These are phyloP conservation scores for Adiantum capillusveneris DNA, from an alignment of 75 land plant genomes.

Conservation along the genomic window DNA sequence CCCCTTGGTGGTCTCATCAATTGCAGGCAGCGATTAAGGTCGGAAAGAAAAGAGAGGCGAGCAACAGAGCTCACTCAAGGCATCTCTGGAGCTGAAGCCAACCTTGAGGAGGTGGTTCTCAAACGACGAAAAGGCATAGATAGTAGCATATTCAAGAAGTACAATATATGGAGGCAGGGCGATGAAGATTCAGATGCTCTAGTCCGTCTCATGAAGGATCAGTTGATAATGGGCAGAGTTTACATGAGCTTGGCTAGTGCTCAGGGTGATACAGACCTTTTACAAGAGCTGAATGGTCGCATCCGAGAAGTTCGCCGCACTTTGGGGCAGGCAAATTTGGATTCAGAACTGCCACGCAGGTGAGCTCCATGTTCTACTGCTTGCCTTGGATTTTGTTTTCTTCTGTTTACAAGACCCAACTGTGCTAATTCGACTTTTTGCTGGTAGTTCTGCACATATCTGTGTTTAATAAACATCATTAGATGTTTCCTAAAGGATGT, in stretches of 20 bases:
- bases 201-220: slow-evolving; percentile 69
- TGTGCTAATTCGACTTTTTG: too few relatives aligned
- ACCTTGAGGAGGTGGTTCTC: slow-evolving; percentile 70
- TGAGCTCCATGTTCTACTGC: slow-evolving; percentile 17
- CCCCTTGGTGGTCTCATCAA: too few relatives aligned
- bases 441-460: too few relatives aligned
- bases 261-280: slow-evolving; percentile 21
- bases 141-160: slow-evolving; percentile 66
- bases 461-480: too few relatives aligned
- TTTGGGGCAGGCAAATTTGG: slow-evolving; percentile 40
- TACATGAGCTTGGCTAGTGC: slow-evolving; percentile 32
- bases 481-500: too few relatives aligned
- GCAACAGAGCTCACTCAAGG: slow-evolving; percentile 57
- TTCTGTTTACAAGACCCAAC: too few relatives aligned
- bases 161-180: slow-evolving; percentile 86
- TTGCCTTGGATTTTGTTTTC: background rate
- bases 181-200: slow-evolving; percentile 79
- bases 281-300: slow-evolving; percentile 45
- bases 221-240: slow-evolving; percentile 46
- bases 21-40: slow-evolving; percentile 66
- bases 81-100: slow-evolving; percentile 51
- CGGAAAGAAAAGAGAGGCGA: slow-evolving; percentile 54
- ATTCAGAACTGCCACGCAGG: slow-evolving; percentile 51
- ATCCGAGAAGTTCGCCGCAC: slow-evolving; percentile 48
- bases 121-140: slow-evolving; percentile 58